These are phyloP conservation scores for Antarctomyces pellizariae DNA, from an alignment of 495 filamentous ascomycete genomes.

Conservation along the genomic window DNA sequence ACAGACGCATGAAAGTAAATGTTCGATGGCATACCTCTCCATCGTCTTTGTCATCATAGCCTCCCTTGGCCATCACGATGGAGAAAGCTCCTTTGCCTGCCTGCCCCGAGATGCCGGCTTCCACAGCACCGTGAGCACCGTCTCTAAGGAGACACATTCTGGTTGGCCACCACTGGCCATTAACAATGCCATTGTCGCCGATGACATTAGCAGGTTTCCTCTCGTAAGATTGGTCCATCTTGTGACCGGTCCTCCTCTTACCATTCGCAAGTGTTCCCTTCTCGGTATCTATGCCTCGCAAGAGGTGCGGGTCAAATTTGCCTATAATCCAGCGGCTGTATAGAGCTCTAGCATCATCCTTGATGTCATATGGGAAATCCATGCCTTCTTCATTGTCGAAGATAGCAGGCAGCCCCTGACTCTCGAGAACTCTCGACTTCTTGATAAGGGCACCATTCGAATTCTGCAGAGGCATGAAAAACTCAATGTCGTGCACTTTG, in stretches of 20 bases:
- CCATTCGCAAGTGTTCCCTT: conserved; percentile 4
- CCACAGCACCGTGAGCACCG: conserved; percentile 28
- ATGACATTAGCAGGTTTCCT: conserved; percentile 12
- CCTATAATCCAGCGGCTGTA: conserved; percentile 14
- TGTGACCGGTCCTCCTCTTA: conserved; percentile 9
- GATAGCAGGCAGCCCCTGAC: conserved; percentile 15
- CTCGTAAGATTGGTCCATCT: conserved; percentile 12
- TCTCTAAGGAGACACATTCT: conserved; percentile 28
- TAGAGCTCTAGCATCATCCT: conserved; percentile 16
- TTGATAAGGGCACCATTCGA: conserved; percentile 11
- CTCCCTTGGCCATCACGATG: conserved; percentile 19
- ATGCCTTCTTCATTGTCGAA: conserved; percentile 10
- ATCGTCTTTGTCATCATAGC: conserved; percentile 21
- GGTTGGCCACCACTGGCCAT: conserved; percentile 34
- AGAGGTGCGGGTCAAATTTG: conserved; percentile 20
- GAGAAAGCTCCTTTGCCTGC: conserved; percentile 16
- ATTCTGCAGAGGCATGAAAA: conserved; percentile 13
- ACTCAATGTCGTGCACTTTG: conserved; percentile 14
- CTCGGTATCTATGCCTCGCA: conserved; percentile 21
- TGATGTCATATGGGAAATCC: conserved; percentile 19
- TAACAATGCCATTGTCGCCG: conserved; percentile 23
- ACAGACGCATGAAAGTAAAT: conserved; percentile 5
- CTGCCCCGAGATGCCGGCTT: conserved; percentile 25
- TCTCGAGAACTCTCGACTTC: conserved; percentile 17
- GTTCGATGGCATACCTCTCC: conserved; percentile 13